These are phyloP conservation scores for Pterulicium gracile DNA, from an alignment of 1,284 basidiomycete genomes.

Conservation along the genomic window DNA sequence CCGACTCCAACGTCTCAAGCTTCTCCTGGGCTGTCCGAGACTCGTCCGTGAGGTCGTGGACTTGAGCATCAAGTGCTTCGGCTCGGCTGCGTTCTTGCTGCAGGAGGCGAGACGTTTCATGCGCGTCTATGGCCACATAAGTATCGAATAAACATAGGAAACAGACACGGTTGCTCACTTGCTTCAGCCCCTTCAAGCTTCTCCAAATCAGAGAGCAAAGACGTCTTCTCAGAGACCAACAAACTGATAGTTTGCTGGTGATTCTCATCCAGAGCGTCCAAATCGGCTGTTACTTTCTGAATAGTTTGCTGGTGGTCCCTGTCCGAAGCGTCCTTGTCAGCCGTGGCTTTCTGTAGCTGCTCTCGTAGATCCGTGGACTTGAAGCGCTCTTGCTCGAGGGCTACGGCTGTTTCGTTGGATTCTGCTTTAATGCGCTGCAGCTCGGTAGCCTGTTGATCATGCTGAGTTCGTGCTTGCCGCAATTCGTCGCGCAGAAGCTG, in stretches of 20 bases:
- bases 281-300: conserved; percentile 20
- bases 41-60: conserved; percentile 26
- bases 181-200: conserved; percentile 37
- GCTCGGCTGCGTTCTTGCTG: conserved; percentile 31
- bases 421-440: not conserved
- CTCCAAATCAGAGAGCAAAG: conserved; percentile 42
- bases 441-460: not conserved
- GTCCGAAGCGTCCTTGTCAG: conserved; percentile 23
- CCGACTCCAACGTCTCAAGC: not conserved
- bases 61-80: conserved; percentile 27
- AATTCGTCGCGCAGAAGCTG: no score
- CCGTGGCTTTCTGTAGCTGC: conserved; percentile 19
- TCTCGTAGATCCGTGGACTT: conserved; percentile 20
- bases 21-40: not conserved
- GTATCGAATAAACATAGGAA: conserved; percentile 3
- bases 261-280: conserved; percentile 29
- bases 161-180: conserved; percentile 25
- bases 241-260: conserved; percentile 56
- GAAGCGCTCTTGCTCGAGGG: conserved; percentile 13
- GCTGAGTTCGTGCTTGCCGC: not conserved
- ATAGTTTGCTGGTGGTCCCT: conserved; percentile 53
- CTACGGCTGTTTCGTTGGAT: not conserved
- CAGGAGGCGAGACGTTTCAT: conserved; percentile 31
- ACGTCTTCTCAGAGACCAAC: conserved; percentile 60
- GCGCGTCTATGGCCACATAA: conserved; percentile 28